Base-by-base conservation (phyloP, 1,284 basidiomycete genomes). In the Xerocomus cyaneibrunnescens region DNA sequence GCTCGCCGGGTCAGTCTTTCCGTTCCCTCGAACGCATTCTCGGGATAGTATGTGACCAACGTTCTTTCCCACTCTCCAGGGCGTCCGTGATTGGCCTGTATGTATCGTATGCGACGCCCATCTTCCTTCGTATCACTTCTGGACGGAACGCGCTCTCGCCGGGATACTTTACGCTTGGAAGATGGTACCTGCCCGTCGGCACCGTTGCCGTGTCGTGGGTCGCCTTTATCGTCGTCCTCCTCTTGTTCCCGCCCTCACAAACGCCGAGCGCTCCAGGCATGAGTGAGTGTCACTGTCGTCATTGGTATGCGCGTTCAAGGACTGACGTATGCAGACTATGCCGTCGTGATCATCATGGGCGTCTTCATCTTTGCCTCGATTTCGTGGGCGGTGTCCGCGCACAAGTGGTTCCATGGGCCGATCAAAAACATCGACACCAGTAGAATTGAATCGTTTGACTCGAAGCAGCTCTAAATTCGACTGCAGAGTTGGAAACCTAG, bases 71-170 rank as follows among this genome's bases (percentile, higher is more conserved):
- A 21, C 19, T 13, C n/a, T 51, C 17, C 56, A 88, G 87, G 7
- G 78, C 86, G 16, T 74, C 86, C 2, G 86, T 89, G 3, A 85
- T 88, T 46, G 84, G 85, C 1, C 62, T 87, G 37, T 87, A 87
- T 58, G 77, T 79, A 0, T 87, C 85, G 6, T 70, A 89, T 59
- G 78, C 78, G 3, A 74, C 78, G 0, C 87, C 86, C 1, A 86
- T 89, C 44, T 80, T 87, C 56, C 72, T 89, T 37, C 78, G 86
- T 27, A 82, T 89, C 49, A 87, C 84, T 2, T 84, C 78, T 23
- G 85, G 86, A 16, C 73, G 83, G 45, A 59, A 78, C 39, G 79
- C 73, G 58, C 65, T 88, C 10, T 62, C 74, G 5, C 80, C 80
- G 1, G 85, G 85, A 2, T 76, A 77, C 16, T 87, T 87, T 65